Conservation (phyloP, 371 early-diverging fungal genomes). For the Saksenaea vasiformis region DNA sequence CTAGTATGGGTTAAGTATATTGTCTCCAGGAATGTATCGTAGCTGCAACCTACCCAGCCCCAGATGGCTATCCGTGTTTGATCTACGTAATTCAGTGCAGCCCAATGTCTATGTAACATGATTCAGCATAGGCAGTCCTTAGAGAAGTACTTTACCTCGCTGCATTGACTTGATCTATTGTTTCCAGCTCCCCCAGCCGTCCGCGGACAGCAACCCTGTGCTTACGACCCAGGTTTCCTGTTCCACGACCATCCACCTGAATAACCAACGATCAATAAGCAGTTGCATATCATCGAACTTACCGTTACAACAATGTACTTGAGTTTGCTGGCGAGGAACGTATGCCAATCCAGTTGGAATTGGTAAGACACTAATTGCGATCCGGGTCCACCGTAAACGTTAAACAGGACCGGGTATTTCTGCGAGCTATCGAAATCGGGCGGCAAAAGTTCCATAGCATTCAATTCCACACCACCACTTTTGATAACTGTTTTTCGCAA, state of each 20-base stretch:
- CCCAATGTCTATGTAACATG: constrained; percentile 47
- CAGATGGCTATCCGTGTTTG: constrained; percentile 85
- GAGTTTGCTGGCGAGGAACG: constrained; percentile 66
- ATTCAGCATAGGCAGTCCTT: background rate
- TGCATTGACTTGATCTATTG: constrained; percentile 85
- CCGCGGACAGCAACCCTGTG: constrained; percentile 79
- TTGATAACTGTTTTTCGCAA: constrained; percentile 55
- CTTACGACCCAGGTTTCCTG: constrained; percentile 83
- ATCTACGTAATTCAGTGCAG: constrained; percentile 75
- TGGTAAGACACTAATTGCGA: constrained; percentile 81
- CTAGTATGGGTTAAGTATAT: constrained; percentile 30
- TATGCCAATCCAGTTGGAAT: constrained; percentile 76
- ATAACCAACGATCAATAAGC: background rate
- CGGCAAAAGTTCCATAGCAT: constrained; percentile 84
- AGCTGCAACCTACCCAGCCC: constrained; percentile 77
- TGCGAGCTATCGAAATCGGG: constrained; percentile 74
- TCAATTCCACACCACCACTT: constrained; percentile 73
- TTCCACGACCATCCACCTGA: constrained; percentile 88
- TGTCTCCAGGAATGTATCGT: background rate
- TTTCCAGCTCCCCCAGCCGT: constrained; percentile 82
- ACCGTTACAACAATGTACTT: constrained; percentile 70
- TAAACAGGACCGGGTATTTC: constrained; percentile 87
- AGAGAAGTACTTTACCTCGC: constrained; percentile 50
- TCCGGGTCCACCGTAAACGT: constrained; percentile 92
- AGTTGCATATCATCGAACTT: background rate